phyloP scores from a whole-genome alignment of 106 monocot species.

The Iris macrosiphon region DNA sequence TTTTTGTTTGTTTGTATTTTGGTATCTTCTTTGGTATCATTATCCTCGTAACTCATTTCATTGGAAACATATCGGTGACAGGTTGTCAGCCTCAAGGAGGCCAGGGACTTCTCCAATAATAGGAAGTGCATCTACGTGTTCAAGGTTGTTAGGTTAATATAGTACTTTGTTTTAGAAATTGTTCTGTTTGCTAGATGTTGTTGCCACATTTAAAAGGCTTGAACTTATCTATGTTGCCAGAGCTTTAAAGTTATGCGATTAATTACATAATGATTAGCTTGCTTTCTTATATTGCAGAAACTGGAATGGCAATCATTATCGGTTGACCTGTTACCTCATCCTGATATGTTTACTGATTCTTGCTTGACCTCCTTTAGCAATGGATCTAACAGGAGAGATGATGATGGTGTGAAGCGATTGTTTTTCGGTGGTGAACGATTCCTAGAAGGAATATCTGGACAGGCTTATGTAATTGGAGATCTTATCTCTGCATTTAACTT shows the following conservation, averaged over 20 bases:
- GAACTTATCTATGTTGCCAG: no score
- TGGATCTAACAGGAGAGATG: slow-evolving; percentile 53
- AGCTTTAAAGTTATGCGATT: no score
- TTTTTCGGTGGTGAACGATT: slow-evolving; percentile 99
- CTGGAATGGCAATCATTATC: slow-evolving; percentile 91
- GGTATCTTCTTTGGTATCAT: background rate
- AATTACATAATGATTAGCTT: no score
- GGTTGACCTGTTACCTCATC: slow-evolving; percentile 93
- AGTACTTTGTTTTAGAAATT: background rate
- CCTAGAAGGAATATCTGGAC: slow-evolving; percentile 93
- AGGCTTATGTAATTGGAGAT: slow-evolving; percentile 61
- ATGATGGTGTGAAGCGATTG: slow-evolving; percentile 90
- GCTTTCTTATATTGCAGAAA: slow-evolving; percentile 61
- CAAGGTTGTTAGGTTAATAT: slow-evolving; percentile 55
- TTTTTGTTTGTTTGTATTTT: background rate
- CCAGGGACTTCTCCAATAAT: slow-evolving; percentile 91
- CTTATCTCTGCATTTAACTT: background rate
- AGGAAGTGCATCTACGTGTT: slow-evolving; percentile 93
- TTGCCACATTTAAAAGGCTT: no score
- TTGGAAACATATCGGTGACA: slow-evolving; percentile 15
- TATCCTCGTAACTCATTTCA: background rate
- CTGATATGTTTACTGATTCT: slow-evolving; percentile 90
- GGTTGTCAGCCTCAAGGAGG: slow-evolving; percentile 98
- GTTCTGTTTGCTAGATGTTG: no score
- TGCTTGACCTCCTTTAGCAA: slow-evolving; percentile 34